These are phyloP conservation scores for Talaromyces stipitatus DNA, from an alignment of 495 filamentous ascomycete species.

Conservation along the genomic window DNA sequence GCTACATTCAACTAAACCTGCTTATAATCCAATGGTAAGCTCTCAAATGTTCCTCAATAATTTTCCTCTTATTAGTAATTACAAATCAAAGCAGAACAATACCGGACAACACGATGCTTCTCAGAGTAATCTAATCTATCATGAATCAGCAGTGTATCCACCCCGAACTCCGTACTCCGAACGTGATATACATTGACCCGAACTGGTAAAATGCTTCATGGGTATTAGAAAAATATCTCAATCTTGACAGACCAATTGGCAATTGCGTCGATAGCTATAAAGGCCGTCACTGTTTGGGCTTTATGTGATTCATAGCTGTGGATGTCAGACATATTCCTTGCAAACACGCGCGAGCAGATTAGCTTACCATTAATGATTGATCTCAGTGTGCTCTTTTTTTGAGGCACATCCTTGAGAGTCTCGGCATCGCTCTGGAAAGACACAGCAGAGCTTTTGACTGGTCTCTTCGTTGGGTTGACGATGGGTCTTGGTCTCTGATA, in stretches of 20 bases:
- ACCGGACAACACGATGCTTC: neutral
- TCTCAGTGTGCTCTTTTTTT: neutral
- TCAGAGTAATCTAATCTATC: neutral
- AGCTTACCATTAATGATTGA: constrained; percentile 1
- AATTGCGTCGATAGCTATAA: no score
- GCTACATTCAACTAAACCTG: neutral
- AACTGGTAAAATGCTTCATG: no score
- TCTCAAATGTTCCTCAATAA: neutral
- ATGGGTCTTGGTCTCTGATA: constrained; percentile 1
- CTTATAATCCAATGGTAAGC: neutral
- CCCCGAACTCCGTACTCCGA: neutral
- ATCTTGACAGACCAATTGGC: no score
- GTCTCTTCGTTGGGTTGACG: neutral
- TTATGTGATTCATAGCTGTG: neutral
- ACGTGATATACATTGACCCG: neutral
- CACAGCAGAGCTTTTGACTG: neutral
- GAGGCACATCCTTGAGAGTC: neutral
- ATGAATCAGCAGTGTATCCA: neutral
- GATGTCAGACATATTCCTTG: neutral
- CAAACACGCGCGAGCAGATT: neutral
- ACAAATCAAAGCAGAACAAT: neutral
- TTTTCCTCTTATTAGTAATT: neutral
- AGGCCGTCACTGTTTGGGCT: neutral
- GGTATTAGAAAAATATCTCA: no score
- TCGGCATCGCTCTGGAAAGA: constrained; percentile 5